These are phyloP conservation scores for Calonectria hawksworthii DNA, from an alignment of 2,329 filamentous ascomycete genomes.

Conservation along the genomic window DNA sequence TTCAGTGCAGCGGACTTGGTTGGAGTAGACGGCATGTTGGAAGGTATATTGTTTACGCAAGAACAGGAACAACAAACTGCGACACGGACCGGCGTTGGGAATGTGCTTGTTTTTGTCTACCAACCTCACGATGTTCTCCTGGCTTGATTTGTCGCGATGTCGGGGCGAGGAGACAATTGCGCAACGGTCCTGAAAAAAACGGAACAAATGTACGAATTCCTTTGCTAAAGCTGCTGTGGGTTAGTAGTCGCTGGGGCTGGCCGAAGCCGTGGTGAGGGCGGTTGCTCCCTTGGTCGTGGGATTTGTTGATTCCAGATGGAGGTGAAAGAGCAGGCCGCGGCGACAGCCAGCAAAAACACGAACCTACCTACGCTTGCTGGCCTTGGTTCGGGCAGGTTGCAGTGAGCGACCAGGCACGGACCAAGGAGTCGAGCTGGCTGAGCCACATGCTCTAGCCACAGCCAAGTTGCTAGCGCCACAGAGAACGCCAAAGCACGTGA, in stretches of 20 bases:
- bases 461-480: too few relatives aligned
- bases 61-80: not conserved
- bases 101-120: constrained; percentile 17
- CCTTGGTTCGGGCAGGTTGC: constrained; percentile 20
- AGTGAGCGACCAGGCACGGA: constrained; percentile 32
- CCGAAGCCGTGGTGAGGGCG: constrained; percentile 49
- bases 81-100: not conserved
- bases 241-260: constrained; percentile 50
- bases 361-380: not conserved
- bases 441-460: constrained; percentile 16
- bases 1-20: constrained; percentile 57
- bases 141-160: constrained; percentile 12
- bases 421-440: not conserved
- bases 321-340: constrained; percentile 30
- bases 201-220: constrained; percentile 12
- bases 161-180: not conserved
- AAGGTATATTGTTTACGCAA: not conserved
- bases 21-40: constrained; percentile 48
- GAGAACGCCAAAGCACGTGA: constrained; percentile 49
- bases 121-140: not conserved
- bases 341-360: constrained; percentile 41
- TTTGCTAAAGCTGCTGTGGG: constrained; percentile 38
- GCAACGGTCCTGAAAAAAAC: not conserved
- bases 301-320: constrained; percentile 49
- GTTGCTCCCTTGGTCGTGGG: constrained; percentile 45